Percentiles rank a stretch among this genome's conserved stretches.
Evolutionary conservation across 192 early-diverging fungal species (phyloP).

Genomic region (Glomus cerebriforme): DNA sequence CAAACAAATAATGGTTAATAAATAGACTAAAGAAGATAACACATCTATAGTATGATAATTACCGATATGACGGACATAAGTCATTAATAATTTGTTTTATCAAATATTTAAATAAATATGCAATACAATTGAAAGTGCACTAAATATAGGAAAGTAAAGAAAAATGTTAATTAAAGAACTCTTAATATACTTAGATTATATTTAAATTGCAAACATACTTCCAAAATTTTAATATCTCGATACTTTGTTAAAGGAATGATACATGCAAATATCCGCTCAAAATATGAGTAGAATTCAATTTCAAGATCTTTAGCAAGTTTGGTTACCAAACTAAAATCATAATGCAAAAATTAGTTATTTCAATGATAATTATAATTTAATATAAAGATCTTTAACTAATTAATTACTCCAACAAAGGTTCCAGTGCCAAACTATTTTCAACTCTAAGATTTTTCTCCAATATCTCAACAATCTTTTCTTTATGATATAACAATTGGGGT

Average conservation of each 20-base stretch:
- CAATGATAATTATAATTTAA: background rate
- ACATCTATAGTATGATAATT: background rate
- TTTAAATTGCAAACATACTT: slow-evolving; percentile 47
- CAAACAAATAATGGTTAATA: background rate
- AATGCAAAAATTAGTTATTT: background rate
- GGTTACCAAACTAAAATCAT: slow-evolving; percentile 62
- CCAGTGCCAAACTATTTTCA: slow-evolving; percentile 67
- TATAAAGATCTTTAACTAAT: background rate
- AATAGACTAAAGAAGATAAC: background rate
- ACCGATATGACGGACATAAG: slow-evolving; percentile 71
- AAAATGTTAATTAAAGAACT: background rate
- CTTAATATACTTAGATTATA: slow-evolving; percentile 2
- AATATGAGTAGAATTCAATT: slow-evolving; percentile 84
- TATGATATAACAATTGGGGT: slow-evolving; percentile 90
- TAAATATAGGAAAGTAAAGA: slow-evolving; percentile 31
- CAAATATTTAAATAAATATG: slow-evolving; percentile 91
- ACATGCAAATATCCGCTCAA: slow-evolving; percentile 61
- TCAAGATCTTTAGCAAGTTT: slow-evolving; percentile 90
- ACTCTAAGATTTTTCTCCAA: slow-evolving; percentile 67
- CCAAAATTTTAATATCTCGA: slow-evolving; percentile 72
- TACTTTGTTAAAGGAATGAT: slow-evolving; percentile 70
- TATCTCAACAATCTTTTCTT: slow-evolving; percentile 68
- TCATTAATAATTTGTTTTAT: slow-evolving; percentile 68
- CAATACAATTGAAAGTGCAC: slow-evolving; percentile 84
- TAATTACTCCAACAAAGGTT: slow-evolving; percentile 80